These are phyloP conservation scores for Populus tomentosa DNA, from an alignment of 441 rosid species.

Conservation along the genomic window DNA sequence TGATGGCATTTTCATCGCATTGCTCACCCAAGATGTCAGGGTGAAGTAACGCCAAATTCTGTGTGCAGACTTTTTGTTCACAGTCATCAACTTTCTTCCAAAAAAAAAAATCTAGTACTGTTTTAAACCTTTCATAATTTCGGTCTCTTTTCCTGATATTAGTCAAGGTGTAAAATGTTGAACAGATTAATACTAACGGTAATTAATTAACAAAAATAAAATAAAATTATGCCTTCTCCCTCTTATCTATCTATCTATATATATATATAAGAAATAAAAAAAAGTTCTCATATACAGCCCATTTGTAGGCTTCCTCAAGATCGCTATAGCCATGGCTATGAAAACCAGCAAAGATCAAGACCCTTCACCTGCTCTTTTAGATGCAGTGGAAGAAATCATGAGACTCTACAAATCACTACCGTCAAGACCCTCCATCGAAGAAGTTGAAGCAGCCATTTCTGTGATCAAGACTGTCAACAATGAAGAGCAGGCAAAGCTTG, in stretches of 20 bases:
- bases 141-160: no score
- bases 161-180: no score
- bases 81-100: no score
- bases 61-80: no score
- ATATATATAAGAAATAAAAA: not conserved
- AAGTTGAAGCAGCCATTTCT: constrained; percentile 54
- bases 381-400: constrained; percentile 48
- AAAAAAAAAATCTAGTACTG: no score
- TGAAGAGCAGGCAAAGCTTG: constrained; percentile 42
- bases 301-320: not conserved
- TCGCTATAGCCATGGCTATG: constrained; percentile 19
- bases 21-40: no score
- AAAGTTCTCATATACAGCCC: not conserved
- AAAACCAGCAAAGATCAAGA: constrained; percentile 16
- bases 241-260: no score
- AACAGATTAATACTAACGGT: no score
- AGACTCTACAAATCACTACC: constrained; percentile 54
- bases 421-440: constrained; percentile 50
- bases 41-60: no score
- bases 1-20: not conserved
- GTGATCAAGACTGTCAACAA: constrained; percentile 34
- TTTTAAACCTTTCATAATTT: no score
- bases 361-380: constrained; percentile 37
- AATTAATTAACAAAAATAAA: no score
- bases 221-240: no score